Base-by-base conservation (phyloP, 2,329 filamentous ascomycete species). In the Purpureocillium takamizusanense region DNA sequence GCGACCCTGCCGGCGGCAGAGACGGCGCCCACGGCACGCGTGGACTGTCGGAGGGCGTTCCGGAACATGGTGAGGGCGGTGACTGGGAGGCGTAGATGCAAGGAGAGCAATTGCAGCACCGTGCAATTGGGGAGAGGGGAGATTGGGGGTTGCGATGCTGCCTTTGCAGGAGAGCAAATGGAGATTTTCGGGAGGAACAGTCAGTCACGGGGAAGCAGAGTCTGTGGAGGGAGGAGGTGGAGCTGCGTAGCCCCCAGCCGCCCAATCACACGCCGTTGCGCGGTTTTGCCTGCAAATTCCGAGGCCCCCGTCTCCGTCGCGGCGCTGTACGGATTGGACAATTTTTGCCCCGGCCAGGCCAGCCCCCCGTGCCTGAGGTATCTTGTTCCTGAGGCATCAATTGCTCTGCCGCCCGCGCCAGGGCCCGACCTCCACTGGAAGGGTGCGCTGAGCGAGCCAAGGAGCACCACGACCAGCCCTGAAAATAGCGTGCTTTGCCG, bases 21-120 rank as follows among this genome's bases (percentile, higher is more conserved):
- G 74, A 94, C 80, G 74, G 86, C 87, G 75, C 86, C 85, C 72
- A 90, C 86, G 70, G 86, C 84, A 77, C 89, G 88, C 76, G 84
- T 84, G 69, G 88, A 94, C 78, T 94, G 88, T 76, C 89, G 82
- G 74, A 97, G 79, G 76, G 90, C 89, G 82, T 86, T 94, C 75
- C 90, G 87, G 80, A 95, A 94, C 90, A 97, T 95, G 73, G 66
- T 75, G 55, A 58, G 45, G n/a, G 68, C 73, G 69, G 66, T 66
- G 59, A 67, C 56, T 69, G 59, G 64, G n/a, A 61, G 60, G 65
- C 69, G 62, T 65, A 60, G 61, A 66, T 59, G 60, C 67, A 31
- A 65, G 62, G 64, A 65, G 67, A 68, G 67, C 76, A 80, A 80
- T 78, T 78, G 76, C 76, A 71, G 63, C 61, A 49, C 56, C 56